phyloP scores from a whole-genome alignment of 208 protist genomes.

The Crithidia expoeki region DNA sequence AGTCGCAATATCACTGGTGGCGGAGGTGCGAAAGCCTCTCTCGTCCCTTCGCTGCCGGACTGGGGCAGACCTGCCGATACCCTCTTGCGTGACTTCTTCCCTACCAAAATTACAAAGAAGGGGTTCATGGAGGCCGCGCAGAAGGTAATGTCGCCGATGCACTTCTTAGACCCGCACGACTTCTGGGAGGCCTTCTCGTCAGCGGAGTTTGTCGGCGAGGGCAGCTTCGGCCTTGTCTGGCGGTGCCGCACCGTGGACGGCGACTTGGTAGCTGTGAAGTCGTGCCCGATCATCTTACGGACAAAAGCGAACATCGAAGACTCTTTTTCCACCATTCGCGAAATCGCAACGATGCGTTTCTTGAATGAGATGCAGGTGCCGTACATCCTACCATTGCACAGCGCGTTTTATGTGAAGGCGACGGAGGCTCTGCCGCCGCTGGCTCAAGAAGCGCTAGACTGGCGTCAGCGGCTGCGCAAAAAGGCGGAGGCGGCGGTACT shows the following conservation, averaged over 20 bases:
- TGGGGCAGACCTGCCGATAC: conserved; percentile 41
- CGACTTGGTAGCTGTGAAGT: conserved; percentile 87
- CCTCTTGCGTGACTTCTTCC: conserved; percentile 56
- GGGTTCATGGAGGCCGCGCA: conserved; percentile 53
- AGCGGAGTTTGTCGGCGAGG: conserved; percentile 79
- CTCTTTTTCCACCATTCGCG: conserved; percentile 72
- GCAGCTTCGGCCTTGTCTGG: conserved; percentile 90
- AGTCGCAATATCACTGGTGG: too few relatives aligned
- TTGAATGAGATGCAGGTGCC: conserved; percentile 80
- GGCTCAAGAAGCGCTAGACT: conserved; percentile 49
- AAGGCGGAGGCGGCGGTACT: conserved; percentile 41
- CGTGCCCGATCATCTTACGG: conserved; percentile 69
- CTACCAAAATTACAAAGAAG: conserved; percentile 49
- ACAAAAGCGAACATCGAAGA: conserved; percentile 75
- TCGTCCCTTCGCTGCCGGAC: conserved; percentile 7
- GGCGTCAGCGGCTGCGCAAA: conserved; percentile 34
- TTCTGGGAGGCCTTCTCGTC: conserved; percentile 81
- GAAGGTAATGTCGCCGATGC: conserved; percentile 57
- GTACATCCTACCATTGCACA: conserved; percentile 84
- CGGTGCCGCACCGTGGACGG: conserved; percentile 70
- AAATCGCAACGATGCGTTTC: conserved; percentile 87
- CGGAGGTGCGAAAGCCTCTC: not conserved
- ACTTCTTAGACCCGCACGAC: conserved; percentile 58
- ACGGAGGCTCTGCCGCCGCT: conserved; percentile 67
- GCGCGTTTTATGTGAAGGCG: conserved; percentile 70